phyloP scores from a whole-genome alignment of 2,329 filamentous ascomycete genomes.

The Aphanocladium album region DNA sequence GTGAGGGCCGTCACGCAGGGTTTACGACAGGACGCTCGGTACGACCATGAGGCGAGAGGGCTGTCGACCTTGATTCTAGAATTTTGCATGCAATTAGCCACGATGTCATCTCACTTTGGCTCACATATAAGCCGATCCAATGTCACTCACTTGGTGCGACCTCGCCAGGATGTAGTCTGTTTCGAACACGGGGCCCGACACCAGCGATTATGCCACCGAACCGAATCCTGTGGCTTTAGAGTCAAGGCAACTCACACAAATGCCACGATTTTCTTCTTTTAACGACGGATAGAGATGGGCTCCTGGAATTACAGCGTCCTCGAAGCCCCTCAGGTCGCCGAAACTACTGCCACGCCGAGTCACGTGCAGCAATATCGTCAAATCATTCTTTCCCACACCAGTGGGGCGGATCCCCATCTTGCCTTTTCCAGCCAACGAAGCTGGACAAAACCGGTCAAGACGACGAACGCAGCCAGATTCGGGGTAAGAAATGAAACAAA shows the following conservation, averaged over 20 bases:
- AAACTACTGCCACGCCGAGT: slow-evolving; percentile 10
- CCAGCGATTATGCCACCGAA: neutral
- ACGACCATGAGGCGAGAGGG: neutral
- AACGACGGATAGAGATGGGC: slow-evolving; percentile 4
- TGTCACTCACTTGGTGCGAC: slow-evolving; percentile 13
- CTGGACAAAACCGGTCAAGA: neutral
- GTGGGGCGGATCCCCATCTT: slow-evolving; percentile 10
- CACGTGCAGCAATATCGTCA: slow-evolving; percentile 9
- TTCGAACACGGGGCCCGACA: neutral
- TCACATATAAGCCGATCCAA: slow-evolving; percentile 8
- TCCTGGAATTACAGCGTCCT: slow-evolving; percentile 2
- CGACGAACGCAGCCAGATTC: neutral
- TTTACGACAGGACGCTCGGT: neutral
- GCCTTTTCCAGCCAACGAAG: slow-evolving; percentile 4
- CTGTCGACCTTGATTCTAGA: neutral
- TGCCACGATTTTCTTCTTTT: neutral
- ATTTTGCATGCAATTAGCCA: slow-evolving; percentile 1
- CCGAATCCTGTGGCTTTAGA: neutral
- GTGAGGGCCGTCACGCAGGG: neutral
- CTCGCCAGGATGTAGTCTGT: neutral
- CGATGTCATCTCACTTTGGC: slow-evolving; percentile 3
- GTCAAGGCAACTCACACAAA: neutral
- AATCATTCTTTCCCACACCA: slow-evolving; percentile 4
- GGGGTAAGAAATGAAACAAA: neutral
- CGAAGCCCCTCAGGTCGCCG: slow-evolving; percentile 14